Base-by-base conservation (phyloP, 805 yeast genomes). In the Lachancea meyersii region DNA sequence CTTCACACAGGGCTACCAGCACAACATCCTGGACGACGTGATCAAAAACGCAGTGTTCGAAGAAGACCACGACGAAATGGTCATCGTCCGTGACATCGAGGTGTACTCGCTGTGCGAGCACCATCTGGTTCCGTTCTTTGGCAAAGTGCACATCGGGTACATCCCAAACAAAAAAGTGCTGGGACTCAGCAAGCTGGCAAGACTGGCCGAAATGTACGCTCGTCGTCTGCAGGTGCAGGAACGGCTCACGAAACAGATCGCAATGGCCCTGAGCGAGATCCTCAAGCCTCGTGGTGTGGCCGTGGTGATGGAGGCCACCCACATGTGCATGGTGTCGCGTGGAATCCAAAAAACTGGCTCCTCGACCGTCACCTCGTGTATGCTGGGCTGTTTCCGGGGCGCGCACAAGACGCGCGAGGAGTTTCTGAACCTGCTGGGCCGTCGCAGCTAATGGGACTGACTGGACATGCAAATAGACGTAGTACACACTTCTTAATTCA, bases 61-160 rank as follows among this genome's bases (percentile, higher is more conserved):
- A 62, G 97, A 93, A 62, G 95, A 93, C 61, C 98, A 93, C 61
- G 97, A 93, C 63, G 99, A 93, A 61, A 93, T 93, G 97, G 97
- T 93, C 37, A 89, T 93, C 50, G 98, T 93, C 20, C 76, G 91
- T 58, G 97, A 93, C 64, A 93, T 93, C 45, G 96, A 87, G 54
- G 77, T 93, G 41, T 85, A 81, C 62, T 86, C 96, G 3, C 71
- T 93, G 41, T 93, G 99, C 66, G 99, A 93, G 67, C 99, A 93
- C 63, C 99, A 93, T 67, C 69, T 93, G 55, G 99, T 94, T 21
- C 99, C 99, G 18, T 93, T 93, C 62, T 86, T 80, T 55, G 99
- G 99, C 45, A 93, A 91, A 58, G 95, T 91, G 41, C 97, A 91
- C 59, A 93, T 93, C 51, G 98, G 94, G n/a, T 93, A 93, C 67